phyloP scores from a whole-genome alignment of 2,329 filamentous ascomycete species.

The Chaetomiaceae sp. region DNA sequence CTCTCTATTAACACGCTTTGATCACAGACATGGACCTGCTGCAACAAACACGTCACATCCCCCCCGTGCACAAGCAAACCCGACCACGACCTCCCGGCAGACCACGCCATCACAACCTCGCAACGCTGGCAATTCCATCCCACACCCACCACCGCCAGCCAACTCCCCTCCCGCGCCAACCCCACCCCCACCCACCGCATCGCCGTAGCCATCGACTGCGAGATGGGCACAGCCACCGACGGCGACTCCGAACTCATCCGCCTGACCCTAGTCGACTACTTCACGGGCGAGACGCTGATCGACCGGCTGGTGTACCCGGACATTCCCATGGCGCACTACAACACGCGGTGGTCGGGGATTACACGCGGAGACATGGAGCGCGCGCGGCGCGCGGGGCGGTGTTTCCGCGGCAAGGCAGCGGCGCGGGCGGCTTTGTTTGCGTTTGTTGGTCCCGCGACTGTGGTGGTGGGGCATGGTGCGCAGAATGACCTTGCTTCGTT shows the following conservation, averaged over 20 bases:
- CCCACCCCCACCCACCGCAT: neutral
- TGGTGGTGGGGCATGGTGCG: no score
- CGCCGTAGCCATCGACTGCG: conserved; percentile 42
- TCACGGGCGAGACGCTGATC: conserved; percentile 43
- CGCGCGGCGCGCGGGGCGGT: conserved; percentile 27
- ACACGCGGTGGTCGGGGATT: conserved; percentile 48
- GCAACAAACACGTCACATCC: neutral
- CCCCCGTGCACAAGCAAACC: conserved; percentile 2
- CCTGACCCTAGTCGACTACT: conserved; percentile 47
- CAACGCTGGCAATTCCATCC: conserved; percentile 14
- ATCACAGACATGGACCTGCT: conserved; percentile 18
- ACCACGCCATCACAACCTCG: conserved; percentile 4
- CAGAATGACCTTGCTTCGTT: no score
- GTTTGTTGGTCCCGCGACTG: no score
- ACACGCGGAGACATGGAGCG: conserved; percentile 33
- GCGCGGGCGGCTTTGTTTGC: no score
- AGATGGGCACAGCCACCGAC: conserved; percentile 45
- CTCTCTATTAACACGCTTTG: no score
- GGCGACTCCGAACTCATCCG: conserved; percentile 49
- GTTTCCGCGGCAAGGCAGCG: no score
- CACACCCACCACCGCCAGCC: no score
- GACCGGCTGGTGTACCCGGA: conserved; percentile 47
- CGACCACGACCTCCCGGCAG: neutral
- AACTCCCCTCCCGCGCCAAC: neutral
- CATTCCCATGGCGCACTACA: conserved; percentile 43